phyloP scores from a whole-genome alignment of 257 asterid species.

The Jasminum sambac region DNA sequence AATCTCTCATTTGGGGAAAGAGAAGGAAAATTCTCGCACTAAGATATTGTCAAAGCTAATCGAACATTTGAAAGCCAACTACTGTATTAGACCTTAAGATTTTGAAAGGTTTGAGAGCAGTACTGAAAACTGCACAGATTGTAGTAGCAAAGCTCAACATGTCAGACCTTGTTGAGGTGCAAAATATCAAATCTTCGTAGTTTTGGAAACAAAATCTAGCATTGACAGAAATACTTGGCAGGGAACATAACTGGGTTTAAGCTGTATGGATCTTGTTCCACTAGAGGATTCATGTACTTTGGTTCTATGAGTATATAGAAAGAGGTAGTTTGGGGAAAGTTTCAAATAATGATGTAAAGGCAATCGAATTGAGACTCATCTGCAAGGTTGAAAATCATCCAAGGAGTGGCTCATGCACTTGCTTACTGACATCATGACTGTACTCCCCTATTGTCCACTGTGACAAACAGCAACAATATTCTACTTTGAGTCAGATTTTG shows the following conservation, averaged over 20 bases:
- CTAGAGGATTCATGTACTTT: conserved; percentile 69
- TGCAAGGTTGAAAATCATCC: conserved; percentile 62
- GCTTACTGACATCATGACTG: conserved; percentile 95
- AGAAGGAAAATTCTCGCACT: conserved; percentile 69
- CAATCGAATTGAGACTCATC: conserved; percentile 61
- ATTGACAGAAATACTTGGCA: conserved; percentile 82
- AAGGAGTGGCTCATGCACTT: conserved; percentile 89
- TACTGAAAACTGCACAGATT: conserved; percentile 47
- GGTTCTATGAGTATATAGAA: conserved; percentile 82
- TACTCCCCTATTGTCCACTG: conserved; percentile 87
- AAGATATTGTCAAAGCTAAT: conserved; percentile 79
- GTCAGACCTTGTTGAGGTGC: conserved; percentile 61
- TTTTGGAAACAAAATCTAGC: conserved; percentile 79
- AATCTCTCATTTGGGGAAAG: conserved; percentile 70
- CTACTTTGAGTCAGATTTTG: conserved; percentile 67
- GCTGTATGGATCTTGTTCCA: conserved; percentile 82
- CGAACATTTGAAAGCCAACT: conserved; percentile 51
- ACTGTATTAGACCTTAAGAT: conserved; percentile 83
- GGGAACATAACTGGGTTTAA: conserved; percentile 88
- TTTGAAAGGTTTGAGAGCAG: conserved; percentile 82
- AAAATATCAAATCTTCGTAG: conserved; percentile 41
- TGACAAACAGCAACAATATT: conserved; percentile 71
- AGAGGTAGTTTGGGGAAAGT: conserved; percentile 71
- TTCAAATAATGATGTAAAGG: conserved; percentile 48
- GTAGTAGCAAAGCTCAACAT: conserved; percentile 74